Percentiles rank a stretch among this genome's conserved stretches.
Evolutionary conservation across 805 yeast genomes (phyloP).

Genomic region (Cyberlindnera petersonii): DNA sequence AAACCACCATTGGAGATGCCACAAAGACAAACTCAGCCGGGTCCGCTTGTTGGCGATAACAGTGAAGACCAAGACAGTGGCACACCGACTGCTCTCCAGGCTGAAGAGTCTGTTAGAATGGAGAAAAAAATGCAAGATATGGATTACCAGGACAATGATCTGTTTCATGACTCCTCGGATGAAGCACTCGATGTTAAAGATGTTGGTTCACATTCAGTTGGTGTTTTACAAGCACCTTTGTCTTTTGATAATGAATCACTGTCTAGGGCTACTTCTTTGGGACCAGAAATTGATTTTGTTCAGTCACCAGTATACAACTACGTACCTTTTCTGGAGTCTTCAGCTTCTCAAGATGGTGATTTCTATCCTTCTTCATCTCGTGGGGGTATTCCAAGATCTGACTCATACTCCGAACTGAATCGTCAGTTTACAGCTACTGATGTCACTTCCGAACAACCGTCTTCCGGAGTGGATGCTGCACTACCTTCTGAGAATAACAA

Average conservation of each 20-base stretch:
- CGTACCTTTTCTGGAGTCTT: neutral
- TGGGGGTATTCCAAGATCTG: conserved; percentile 5
- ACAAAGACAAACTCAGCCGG: neutral
- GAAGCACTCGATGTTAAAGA: conserved; percentile 2
- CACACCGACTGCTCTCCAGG: neutral
- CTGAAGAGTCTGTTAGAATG: neutral
- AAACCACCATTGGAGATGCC: conserved; percentile 6
- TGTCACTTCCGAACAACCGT: neutral
- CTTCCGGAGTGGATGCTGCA: too few species aligned
- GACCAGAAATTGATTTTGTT: conserved; percentile 10
- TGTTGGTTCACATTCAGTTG: neutral
- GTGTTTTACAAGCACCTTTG: conserved; percentile 2
- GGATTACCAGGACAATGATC: neutral
- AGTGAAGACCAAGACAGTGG: neutral
- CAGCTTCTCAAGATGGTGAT: neutral
- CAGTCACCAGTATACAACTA: conserved; percentile 5
- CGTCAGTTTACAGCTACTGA: neutral
- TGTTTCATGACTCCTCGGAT: conserved; percentile 24
- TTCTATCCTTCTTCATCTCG: neutral
- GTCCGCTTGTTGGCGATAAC: neutral
- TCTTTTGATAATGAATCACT: neutral
- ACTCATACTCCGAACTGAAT: conserved; percentile 4
- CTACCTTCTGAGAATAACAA: neutral
- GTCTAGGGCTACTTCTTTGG: conserved; percentile 6
- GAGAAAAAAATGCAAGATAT: too few species aligned